phyloP scores from a whole-genome alignment of 805 yeast species.

The Clavispora phyllophila region DNA sequence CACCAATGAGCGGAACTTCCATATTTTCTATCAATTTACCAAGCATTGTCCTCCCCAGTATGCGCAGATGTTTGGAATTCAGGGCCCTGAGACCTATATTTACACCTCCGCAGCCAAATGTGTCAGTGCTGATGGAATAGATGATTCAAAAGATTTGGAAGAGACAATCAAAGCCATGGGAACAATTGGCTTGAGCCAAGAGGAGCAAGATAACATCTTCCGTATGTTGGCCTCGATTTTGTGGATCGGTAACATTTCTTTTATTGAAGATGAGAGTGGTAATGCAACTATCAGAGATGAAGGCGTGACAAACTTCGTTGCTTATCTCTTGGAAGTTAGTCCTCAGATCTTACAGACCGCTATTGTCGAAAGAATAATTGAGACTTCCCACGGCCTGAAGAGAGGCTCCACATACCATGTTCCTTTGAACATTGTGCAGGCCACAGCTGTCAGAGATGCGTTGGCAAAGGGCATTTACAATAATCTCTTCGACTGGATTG shows the following conservation, averaged over 20 bases:
- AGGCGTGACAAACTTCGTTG: slow-evolving; percentile 91
- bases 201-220: slow-evolving; percentile 88
- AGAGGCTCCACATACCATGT: slow-evolving; percentile 93
- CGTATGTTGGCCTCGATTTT: slow-evolving; percentile 76
- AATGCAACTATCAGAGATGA: slow-evolving; percentile 77
- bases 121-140: slow-evolving; percentile 78
- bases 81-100: slow-evolving; percentile 86
- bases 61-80: slow-evolving; percentile 82
- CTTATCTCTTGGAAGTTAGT: slow-evolving; percentile 81
- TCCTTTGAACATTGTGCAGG: slow-evolving; percentile 87
- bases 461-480: slow-evolving; percentile 91
- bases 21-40: slow-evolving; percentile 92
- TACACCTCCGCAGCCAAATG: slow-evolving; percentile 87
- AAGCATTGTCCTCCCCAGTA: slow-evolving; percentile 84
- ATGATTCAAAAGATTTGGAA: slow-evolving; percentile 71
- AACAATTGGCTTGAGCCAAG: slow-evolving; percentile 73
- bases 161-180: slow-evolving; percentile 86
- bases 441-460: slow-evolving; percentile 92
- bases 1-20: slow-evolving; percentile 89
- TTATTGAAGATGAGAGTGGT: slow-evolving; percentile 81
- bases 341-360: slow-evolving; percentile 61
- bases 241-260: slow-evolving; percentile 93
- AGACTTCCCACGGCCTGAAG: slow-evolving; percentile 82
- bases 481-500: slow-evolving; percentile 95
- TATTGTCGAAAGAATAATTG: slow-evolving; percentile 75